A percentile compares a stretch with the other conserved stretches of the same genome.
phyloP scores from a whole-genome alignment of 148 eudicot species.

The Dysphania ambrosioides region DNA sequence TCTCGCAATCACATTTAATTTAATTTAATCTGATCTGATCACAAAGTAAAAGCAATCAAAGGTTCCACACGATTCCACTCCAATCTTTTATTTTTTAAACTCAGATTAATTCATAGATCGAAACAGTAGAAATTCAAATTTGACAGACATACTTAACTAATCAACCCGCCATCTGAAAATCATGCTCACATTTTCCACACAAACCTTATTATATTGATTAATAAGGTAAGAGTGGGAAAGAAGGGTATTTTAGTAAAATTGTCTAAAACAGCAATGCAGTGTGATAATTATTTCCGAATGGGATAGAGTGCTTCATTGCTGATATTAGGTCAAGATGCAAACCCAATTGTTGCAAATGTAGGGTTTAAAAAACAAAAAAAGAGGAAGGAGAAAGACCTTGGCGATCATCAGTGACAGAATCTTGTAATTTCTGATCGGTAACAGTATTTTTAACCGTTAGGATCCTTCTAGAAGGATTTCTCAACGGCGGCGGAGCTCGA shows the following conservation, averaged over 20 bases:
- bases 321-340: too few species aligned
- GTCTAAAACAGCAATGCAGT: background rate
- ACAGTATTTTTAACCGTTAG: slow-evolving; percentile 35
- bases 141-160: too few species aligned
- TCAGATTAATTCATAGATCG: too few species aligned
- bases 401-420: slow-evolving; percentile 28
- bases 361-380: background rate
- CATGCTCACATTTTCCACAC: too few species aligned
- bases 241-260: background rate
- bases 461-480: slow-evolving; percentile 22
- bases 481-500: slow-evolving; percentile 12
- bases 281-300: background rate
- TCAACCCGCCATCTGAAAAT: too few species aligned
- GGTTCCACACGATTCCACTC: too few species aligned
- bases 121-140: too few species aligned
- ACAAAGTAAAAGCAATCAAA: too few species aligned
- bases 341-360: too few species aligned
- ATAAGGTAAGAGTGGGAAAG: background rate
- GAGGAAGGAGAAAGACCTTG: background rate
- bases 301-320: background rate
- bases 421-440: slow-evolving; percentile 33
- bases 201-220: background rate
- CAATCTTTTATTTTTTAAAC: too few species aligned
- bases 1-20: background rate
- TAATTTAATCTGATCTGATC: background rate